These are phyloP conservation scores for Drosera capensis DNA, from an alignment of 148 eudicot genomes.

Conservation along the genomic window DNA sequence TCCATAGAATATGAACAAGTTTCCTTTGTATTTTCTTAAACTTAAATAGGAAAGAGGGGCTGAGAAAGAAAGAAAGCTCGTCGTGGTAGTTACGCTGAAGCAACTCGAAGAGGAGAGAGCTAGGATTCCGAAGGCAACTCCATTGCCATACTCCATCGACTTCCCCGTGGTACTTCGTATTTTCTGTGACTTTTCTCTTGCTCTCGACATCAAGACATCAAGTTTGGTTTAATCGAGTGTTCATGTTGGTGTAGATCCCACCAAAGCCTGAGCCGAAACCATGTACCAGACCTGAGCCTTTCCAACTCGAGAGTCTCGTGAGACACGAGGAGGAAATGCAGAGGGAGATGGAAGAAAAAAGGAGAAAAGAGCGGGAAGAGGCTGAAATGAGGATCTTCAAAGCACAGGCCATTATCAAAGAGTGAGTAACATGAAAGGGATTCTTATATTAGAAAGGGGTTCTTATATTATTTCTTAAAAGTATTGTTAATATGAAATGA, in stretches of 20 bases:
- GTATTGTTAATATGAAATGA: too few relatives aligned
- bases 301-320: constrained; percentile 59
- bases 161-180: constrained; percentile 67
- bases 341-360: constrained; percentile 78
- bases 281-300: constrained; percentile 80
- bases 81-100: constrained; percentile 52
- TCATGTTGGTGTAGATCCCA: constrained; percentile 41
- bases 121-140: constrained; percentile 74
- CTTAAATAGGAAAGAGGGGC: constrained; percentile 68
- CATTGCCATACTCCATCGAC: constrained; percentile 91
- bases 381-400: constrained; percentile 68
- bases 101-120: constrained; percentile 71
- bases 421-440: constrained; percentile 21
- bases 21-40: not conserved
- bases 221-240: not conserved
- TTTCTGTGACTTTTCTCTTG: not conserved
- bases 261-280: constrained; percentile 84
- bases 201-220: not conserved
- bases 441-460: not conserved
- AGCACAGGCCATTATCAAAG: constrained; percentile 80
- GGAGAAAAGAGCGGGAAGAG: constrained; percentile 57
- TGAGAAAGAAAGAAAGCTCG: constrained; percentile 56
- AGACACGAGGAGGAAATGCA: constrained; percentile 87
- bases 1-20: not conserved
- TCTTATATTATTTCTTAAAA: not conserved